Evolutionary conservation across 768 basidiomycete genomes (phyloP).

Genomic region (Amanita pseudoporphyria): DNA sequence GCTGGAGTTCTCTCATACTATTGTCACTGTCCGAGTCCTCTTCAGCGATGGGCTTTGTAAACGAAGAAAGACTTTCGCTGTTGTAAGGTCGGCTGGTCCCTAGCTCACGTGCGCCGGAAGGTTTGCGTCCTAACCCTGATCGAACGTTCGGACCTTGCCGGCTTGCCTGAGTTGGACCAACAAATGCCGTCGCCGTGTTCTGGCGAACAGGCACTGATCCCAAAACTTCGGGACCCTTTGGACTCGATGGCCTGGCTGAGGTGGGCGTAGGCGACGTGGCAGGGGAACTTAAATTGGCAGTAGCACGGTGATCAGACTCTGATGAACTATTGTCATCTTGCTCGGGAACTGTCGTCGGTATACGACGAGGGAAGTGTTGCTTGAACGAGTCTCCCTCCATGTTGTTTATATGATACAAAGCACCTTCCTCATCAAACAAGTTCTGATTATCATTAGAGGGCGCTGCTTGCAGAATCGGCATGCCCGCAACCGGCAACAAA

Average conservation of each 20-base stretch:
- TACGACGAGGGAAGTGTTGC: constrained; percentile 19
- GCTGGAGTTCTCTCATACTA: constrained; percentile 6
- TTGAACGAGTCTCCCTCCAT: constrained; percentile 22
- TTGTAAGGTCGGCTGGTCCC: constrained; percentile 28
- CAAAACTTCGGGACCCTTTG: background rate
- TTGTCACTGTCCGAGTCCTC: constrained; percentile 21
- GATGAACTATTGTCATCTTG: constrained; percentile 28
- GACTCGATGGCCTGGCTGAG: background rate
- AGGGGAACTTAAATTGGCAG: background rate
- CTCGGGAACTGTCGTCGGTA: constrained; percentile 36
- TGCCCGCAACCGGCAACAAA: constrained; percentile 9
- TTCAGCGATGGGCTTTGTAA: constrained; percentile 22
- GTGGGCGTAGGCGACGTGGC: background rate
- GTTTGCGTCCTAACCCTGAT: constrained; percentile 53
- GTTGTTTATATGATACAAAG: constrained; percentile 64
- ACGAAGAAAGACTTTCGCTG: constrained; percentile 31
- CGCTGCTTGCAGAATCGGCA: constrained; percentile 10
- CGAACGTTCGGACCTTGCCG: constrained; percentile 24
- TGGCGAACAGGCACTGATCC: constrained; percentile 21
- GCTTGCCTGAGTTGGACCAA: constrained; percentile 11
- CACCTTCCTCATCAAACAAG: constrained; percentile 46
- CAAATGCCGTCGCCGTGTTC: constrained; percentile 29
- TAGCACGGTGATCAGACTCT: background rate
- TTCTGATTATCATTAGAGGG: constrained; percentile 21
- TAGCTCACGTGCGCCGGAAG: constrained; percentile 77